Evolutionary conservation across 176 grass and related monocot species (phyloP).

Genomic region (Ensete ventricosum): DNA sequence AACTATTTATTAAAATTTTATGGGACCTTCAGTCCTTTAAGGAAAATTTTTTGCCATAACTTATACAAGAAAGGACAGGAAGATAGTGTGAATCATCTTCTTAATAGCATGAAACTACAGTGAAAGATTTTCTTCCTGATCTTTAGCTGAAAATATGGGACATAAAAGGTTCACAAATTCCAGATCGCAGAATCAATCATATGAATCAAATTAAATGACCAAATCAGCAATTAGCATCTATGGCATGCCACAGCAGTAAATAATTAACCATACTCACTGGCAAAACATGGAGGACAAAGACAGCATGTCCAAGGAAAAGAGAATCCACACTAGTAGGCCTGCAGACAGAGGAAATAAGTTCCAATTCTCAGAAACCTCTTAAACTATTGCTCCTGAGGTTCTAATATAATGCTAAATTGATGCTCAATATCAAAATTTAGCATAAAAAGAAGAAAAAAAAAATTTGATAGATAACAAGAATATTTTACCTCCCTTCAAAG

Average conservation of each 20-base stretch:
- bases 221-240: conserved; percentile 19
- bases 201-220: not conserved
- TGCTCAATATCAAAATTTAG: conserved; percentile 3
- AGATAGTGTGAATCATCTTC: not conserved
- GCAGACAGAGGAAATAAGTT: conserved; percentile 19
- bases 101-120: not conserved
- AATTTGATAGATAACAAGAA: conserved; percentile 9
- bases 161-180: not conserved
- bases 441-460: conserved; percentile 9
- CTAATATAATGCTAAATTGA: conserved; percentile 12
- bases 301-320: conserved; percentile 85
- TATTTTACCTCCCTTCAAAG: conserved; percentile 60
- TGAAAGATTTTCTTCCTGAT: not conserved
- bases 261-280: conserved; percentile 38
- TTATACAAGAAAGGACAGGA: not conserved
- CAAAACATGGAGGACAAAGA: conserved; percentile 75
- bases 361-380: conserved; percentile 7
- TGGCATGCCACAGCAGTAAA: not conserved
- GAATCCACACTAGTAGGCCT: conserved; percentile 92
- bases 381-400: not conserved
- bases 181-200: not conserved
- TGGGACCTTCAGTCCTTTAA: not conserved
- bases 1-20: too few species aligned
- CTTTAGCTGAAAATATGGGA: not conserved
- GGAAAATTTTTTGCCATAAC: not conserved